Base-by-base conservation (phyloP, 306 rosid species). In the Casuarina equisetifolia region DNA sequence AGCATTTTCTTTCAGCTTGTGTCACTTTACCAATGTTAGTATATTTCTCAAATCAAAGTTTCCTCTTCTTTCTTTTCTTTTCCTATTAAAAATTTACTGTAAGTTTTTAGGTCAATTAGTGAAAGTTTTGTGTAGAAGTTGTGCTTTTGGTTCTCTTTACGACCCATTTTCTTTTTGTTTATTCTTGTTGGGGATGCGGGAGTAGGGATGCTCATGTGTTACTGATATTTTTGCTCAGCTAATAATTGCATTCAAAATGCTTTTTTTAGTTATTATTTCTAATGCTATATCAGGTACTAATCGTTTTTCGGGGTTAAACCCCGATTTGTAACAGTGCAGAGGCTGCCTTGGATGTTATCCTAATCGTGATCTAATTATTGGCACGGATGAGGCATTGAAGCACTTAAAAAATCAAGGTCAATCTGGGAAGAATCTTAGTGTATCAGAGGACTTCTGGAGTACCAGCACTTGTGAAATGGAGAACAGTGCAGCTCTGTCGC, bases 311-410 rank as follows among this genome's bases (percentile, higher is more conserved):
- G 76, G 89, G 84, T 83, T 78, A 72, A 67, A 76, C 90, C 87
- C 90, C 84, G 69, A 83, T 85, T 89, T 91, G 88, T 67, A 90
- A 92, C 97, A 92, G 98, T 86, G 75, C 96, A 95, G 98, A 86
- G 90, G 98, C 85, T 89, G 97, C 83, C 80, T 85, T 81, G 96
- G 97, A 84, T 82, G 90, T 87, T 80, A 78, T 84, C 72, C 82
- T 73, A 77, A 85, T 57, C 87, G 90, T 70, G 70, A 75, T 35
- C 55, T 68, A 40, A 77, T 11, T 79, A 74, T n/a, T 55, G 70
- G 85, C 3, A 88, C 82, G 78, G 89, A 86, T 69, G 90, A 84
- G 6, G 81, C 82, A 35, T 85, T 87, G 13, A 85, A 76, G 63
- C 84, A 84, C 75, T 88, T 52, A 72, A 78, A 72, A 80, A 82